A percentile compares a stretch with the other conserved stretches of the same genome.
phyloP scores from a whole-genome alignment of 805 yeast species.

The Candida maltosa region DNA sequence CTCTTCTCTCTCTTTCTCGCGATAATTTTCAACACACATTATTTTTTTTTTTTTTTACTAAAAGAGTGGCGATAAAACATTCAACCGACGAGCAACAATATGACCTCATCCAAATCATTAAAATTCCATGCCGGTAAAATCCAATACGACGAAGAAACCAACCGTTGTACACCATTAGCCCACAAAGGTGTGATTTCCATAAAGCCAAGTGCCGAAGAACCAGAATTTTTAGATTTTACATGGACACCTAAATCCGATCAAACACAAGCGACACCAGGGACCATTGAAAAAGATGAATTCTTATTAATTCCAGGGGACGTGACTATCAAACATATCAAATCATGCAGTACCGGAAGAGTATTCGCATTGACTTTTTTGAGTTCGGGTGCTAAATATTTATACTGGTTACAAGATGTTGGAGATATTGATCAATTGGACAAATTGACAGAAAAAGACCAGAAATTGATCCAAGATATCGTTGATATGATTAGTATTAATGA shows the following conservation, averaged over 20 bases:
- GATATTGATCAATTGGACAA: slow-evolving; percentile 57
- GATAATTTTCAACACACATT: background rate
- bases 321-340: slow-evolving; percentile 64
- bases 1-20: background rate
- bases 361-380: slow-evolving; percentile 61
- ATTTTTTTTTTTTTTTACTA: background rate
- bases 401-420: slow-evolving; percentile 78
- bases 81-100: background rate
- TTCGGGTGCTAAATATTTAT: slow-evolving; percentile 56
- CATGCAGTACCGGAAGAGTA: slow-evolving; percentile 77
- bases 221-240: slow-evolving; percentile 62
- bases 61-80: slow-evolving; percentile 4
- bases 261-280: slow-evolving; percentile 28
- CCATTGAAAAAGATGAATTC: slow-evolving; percentile 53
- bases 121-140: slow-evolving; percentile 81
- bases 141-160: slow-evolving; percentile 56
- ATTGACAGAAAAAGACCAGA: slow-evolving; percentile 58
- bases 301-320: slow-evolving; percentile 84
- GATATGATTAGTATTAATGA: slow-evolving; percentile 42
- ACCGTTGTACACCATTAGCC: slow-evolving; percentile 66
- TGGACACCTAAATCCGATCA: slow-evolving; percentile 68
- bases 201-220: slow-evolving; percentile 64
- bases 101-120: slow-evolving; percentile 19
- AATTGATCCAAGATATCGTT: slow-evolving; percentile 45
- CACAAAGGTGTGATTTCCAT: slow-evolving; percentile 66